phyloP scores from a whole-genome alignment of 768 basidiomycete genomes.

The Pleurotus giganteus region DNA sequence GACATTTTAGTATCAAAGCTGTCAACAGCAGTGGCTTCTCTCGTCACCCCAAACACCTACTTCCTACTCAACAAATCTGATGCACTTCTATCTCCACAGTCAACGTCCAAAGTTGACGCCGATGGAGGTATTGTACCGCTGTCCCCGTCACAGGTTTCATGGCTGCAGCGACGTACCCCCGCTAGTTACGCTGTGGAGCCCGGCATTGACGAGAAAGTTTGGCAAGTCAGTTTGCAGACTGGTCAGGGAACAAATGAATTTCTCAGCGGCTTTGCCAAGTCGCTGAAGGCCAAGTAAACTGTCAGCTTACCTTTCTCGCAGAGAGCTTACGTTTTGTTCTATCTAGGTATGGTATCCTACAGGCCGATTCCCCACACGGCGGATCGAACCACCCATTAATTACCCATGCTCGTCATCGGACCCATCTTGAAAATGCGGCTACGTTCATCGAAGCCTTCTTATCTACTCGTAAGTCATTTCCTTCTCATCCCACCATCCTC shows the following conservation, averaged over 20 bases:
- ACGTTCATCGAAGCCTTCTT: constrained; percentile 64
- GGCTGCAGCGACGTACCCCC: too few relatives aligned
- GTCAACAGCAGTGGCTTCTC: constrained; percentile 45
- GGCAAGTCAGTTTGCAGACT: constrained; percentile 63
- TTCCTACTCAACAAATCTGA: constrained; percentile 84
- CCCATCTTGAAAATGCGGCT: constrained; percentile 67
- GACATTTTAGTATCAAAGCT: constrained; percentile 19
- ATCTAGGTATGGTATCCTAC: not conserved
- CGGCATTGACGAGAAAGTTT: constrained; percentile 27
- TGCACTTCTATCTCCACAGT: constrained; percentile 26
- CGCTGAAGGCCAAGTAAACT: constrained; percentile 49
- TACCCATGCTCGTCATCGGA: constrained; percentile 77
- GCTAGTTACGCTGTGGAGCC: not conserved
- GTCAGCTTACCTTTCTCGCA: not conserved
- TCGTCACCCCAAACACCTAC: constrained; percentile 57
- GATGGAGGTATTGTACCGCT: not conserved
- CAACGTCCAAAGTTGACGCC: constrained; percentile 1
- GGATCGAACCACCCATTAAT: constrained; percentile 51
- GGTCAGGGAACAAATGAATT: constrained; percentile 59
- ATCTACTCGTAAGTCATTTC: constrained; percentile 31
- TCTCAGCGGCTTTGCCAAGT: constrained; percentile 51
- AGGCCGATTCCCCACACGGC: not conserved
- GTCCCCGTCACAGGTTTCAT: too few relatives aligned
- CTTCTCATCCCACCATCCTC: not conserved
- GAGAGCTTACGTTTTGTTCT: not conserved